These are phyloP conservation scores for Ceratobasidium sp. DNA, from an alignment of 1,284 basidiomycete species.

Conservation along the genomic window DNA sequence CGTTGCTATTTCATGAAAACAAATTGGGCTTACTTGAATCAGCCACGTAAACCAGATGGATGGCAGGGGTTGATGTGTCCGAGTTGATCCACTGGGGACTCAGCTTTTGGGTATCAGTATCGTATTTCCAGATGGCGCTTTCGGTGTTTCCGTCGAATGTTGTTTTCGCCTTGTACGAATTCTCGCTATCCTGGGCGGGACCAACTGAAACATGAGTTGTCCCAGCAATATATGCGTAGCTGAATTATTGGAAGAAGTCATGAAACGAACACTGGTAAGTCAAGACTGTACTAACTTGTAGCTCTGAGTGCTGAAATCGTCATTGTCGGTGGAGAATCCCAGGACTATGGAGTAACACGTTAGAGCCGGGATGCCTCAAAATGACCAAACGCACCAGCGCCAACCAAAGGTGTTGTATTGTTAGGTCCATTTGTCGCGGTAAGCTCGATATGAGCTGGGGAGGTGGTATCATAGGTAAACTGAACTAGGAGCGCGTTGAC, in stretches of 20 bases:
- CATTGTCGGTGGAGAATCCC: conserved; percentile 5
- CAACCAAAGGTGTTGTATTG: neutral
- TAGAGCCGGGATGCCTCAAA: neutral
- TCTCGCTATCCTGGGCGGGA: neutral
- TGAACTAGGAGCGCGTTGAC: neutral
- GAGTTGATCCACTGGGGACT: conserved; percentile 22
- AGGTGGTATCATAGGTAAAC: neutral
- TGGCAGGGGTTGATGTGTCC: neutral
- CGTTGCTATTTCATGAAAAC: neutral
- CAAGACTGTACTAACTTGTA: neutral
- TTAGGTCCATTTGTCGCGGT: neutral
- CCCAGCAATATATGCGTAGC: conserved; percentile 8
- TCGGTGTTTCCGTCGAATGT: neutral
- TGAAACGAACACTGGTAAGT: neutral
- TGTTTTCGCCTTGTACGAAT: neutral
- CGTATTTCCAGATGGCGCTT: conserved; percentile 29
- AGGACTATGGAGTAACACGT: neutral
- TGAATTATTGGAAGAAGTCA: neutral
- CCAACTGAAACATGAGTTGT: neutral
- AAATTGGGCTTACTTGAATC: neutral
- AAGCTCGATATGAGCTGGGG: neutral
- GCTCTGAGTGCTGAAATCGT: conserved; percentile 2
- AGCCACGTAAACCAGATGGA: neutral
- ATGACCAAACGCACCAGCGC: neutral
- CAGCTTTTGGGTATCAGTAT: neutral